Conservation (phyloP, 148 eudicot genomes). For the Chenopodium quinoa region DNA sequence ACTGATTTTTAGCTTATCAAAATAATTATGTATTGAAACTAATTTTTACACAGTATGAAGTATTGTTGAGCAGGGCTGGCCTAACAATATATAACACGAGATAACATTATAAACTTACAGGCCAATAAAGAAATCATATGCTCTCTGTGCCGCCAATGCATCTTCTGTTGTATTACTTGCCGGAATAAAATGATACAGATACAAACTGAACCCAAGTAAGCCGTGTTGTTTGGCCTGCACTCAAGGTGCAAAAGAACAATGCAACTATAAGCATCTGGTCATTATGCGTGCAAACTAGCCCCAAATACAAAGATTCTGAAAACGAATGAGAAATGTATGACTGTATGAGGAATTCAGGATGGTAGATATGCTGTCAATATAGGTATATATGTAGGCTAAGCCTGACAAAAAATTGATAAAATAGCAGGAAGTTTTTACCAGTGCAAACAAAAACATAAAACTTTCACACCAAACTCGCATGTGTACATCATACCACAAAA, state of each 20-base stretch:
- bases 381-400: too few relatives aligned
- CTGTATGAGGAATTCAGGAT: too few relatives aligned
- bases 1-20: too few relatives aligned
- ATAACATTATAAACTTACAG: conserved; percentile 34
- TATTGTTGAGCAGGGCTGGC: too few relatives aligned
- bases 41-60: too few relatives aligned
- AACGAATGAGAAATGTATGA: not conserved
- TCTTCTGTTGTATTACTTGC: conserved; percentile 43
- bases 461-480: too few relatives aligned
- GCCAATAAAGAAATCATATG: conserved; percentile 49
- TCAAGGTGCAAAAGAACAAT: not conserved
- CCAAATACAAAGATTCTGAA: too few relatives aligned
- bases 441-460: too few relatives aligned
- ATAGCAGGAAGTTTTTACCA: too few relatives aligned
- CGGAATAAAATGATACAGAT: conserved; percentile 32
- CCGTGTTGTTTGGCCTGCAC: conserved; percentile 58
- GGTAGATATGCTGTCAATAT: too few relatives aligned
- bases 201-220: conserved; percentile 53
- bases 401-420: too few relatives aligned
- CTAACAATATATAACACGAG: not conserved
- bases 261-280: not conserved
- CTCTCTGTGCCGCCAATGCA: conserved; percentile 47
- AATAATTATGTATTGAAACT: not conserved
- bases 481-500: too few relatives aligned
- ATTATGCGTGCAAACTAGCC: not conserved